Base-by-base conservation (phyloP, 192 early-diverging fungal species). In the Podochytrium sp. region DNA sequence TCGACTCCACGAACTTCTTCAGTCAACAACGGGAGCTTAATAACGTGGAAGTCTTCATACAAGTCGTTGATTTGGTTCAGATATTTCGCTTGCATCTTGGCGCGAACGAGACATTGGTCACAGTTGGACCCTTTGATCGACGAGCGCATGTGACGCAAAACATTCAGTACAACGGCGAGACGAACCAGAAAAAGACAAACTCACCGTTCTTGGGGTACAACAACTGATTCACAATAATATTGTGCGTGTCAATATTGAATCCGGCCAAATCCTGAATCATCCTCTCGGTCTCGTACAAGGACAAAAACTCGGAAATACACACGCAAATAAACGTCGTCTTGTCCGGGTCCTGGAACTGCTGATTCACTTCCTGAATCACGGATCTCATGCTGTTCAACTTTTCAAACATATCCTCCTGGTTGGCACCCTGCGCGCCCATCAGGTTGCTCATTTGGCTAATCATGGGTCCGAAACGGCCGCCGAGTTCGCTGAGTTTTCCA, bases 311-410 rank as follows among this genome's bases (percentile, higher is more conserved):
- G 38, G 95, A 92, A 72, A 99, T 99, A 79, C 96, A 98, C 40
- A 99, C 96, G 83, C 98, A 99, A 58, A 99, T 90, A 84, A 99
- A 99, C 0, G 98, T 99, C 0, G 98, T 99, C 82, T 92, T 96
- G 69, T 98, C 94, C n/a, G 96, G 94, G 76, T 99, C 96, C 86
- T 99, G 95, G 89, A 99, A 99, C 84, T 99, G 98, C 64, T 92
- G 86, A 79, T 98, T 99, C 58, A 99, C 97, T 81, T 99, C 97
- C 64, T 93, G 95, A 76, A 99, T 97, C 3, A 95, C 91, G 53
- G 91, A 84, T 12, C 96, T 90, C 98, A 99, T 99, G 71, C 92
- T 89, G 75, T 98, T 94, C 66, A 99, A 85, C 84, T 98, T 98
- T 57, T 83, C 82, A 80, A 98, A 96, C 78, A 99, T 94, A 74